Conservation (phyloP, 31 red algal genomes). For the Asparagopsis taxiformis region DNA sequence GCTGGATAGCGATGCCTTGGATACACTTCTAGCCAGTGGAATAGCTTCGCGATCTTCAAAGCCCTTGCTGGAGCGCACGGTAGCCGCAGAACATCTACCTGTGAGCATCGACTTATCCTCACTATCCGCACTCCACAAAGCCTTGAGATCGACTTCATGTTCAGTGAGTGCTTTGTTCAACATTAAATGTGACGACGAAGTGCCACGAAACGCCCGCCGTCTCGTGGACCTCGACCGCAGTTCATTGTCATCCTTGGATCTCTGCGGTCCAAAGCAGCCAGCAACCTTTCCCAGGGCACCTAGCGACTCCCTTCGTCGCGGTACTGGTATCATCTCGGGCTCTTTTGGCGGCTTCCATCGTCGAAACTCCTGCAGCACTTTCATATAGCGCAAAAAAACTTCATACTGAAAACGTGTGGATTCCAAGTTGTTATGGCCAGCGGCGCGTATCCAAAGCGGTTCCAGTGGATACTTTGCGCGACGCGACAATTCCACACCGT, state of each 20-base stretch:
- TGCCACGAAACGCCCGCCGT: not conserved
- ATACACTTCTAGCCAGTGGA: too few species aligned
- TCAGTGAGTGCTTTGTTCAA: not conserved
- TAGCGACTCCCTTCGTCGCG: not conserved
- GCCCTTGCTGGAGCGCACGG: not conserved
- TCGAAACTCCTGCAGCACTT: constrained; percentile 39
- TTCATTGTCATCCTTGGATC: not conserved
- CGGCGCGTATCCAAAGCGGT: constrained; percentile 65
- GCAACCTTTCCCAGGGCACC: constrained; percentile 12
- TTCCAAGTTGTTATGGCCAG: constrained; percentile 74
- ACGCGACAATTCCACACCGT: constrained; percentile 50
- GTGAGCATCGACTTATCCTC: not conserved
- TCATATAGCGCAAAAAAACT: constrained; percentile 43
- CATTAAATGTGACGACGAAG: not conserved
- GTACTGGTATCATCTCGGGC: not conserved
- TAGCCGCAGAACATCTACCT: not conserved
- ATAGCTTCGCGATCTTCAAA: not conserved
- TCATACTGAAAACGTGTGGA: constrained; percentile 46
- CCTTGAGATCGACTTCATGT: not conserved
- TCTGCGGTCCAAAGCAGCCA: constrained; percentile 4
- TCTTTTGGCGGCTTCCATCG: constrained; percentile 24
- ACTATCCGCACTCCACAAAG: not conserved
- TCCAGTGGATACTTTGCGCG: constrained; percentile 27
- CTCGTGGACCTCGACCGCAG: not conserved
- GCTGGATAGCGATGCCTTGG: too few species aligned